These are phyloP conservation scores for Gentiana macrophylla DNA, from an alignment of 257 asterid genomes.

Conservation along the genomic window DNA sequence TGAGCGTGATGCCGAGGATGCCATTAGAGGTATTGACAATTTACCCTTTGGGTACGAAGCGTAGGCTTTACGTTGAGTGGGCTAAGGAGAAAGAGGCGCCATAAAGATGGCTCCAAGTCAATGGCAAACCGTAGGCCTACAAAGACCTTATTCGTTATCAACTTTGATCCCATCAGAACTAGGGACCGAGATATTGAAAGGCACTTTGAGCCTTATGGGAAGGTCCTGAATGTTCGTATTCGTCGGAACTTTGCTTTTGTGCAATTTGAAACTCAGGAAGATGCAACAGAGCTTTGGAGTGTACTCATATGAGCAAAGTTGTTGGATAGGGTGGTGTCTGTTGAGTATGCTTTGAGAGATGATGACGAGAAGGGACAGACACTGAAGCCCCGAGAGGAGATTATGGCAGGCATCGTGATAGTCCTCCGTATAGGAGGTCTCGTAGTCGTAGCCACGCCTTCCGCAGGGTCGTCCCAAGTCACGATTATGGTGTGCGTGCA, in stretches of 20 bases:
- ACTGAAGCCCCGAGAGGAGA: constrained; percentile 56
- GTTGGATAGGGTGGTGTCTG: constrained; percentile 81
- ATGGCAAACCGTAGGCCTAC: no score
- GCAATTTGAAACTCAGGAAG: constrained; percentile 84
- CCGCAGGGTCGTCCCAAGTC: constrained; percentile 58
- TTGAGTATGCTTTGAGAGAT: constrained; percentile 95
- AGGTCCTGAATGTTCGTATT: constrained; percentile 67
- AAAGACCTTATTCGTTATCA: no score
- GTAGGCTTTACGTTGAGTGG: no score
- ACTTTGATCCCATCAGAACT: no score
- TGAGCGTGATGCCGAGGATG: no score
- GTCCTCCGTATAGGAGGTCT: constrained; percentile 61
- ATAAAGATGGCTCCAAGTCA: no score
- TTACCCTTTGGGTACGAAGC: no score
- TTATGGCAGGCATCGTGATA: constrained; percentile 42
- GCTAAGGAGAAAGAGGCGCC: no score
- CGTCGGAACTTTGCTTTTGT: constrained; percentile 91
- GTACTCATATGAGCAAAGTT: constrained; percentile 25
- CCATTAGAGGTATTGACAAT: no score
- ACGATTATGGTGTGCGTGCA: constrained; percentile 58
- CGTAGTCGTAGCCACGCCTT: constrained; percentile 55
- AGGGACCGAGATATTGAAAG: constrained; percentile 64
- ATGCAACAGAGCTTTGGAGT: constrained; percentile 45
- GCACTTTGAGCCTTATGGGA: constrained; percentile 86
- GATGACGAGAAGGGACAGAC: constrained; percentile 80